Evolutionary conservation across 805 yeast genomes (phyloP), one percentile per base, ranked within the genome.

Genomic region (Helenozyma rhizophorensis): DNA sequence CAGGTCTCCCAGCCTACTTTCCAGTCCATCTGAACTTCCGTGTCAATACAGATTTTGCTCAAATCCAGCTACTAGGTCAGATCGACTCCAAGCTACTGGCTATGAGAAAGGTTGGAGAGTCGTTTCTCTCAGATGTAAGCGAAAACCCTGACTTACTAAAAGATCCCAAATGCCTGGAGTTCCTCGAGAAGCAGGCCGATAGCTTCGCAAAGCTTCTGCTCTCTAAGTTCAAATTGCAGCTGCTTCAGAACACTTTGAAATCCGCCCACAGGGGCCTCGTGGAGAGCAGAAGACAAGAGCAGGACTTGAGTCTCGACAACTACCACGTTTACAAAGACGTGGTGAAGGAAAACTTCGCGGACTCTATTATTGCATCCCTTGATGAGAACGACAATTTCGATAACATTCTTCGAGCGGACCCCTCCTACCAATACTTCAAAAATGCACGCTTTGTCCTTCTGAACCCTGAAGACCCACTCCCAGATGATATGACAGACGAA

Each of bases 391-490:
- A 32, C 12, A 4, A 10, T 8, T 21, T 25, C 14, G 24, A 27
- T 7, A 27, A 31, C 22, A 26, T 25, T 11, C 14, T 45, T 13
- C 30, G 27, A 2, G 35, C 39, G 2, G 45, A 46, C 29, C 14
- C 37, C 7, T 21, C 28, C 24, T 58, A 51, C 36, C 54, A 47
- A 19, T 53, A 45, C 30, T 39, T 75, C 21, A 63, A 62, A 26
- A 68, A 68, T 26, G 62, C 70, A 6, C 47, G 68, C 1, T 72
- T 74, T 46, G 70, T 83, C 6, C 48, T 78, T 12, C 54, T 66
- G 2, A 66, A 78, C 40, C 93, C 93, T 0, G 72, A 72, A 19
- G 74, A 74, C 18, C 80, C 84, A 6, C 47, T 83, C 13, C 85
- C 86, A 0, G 71, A 64, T 11, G 65, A 56, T 6, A 56, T 49